Evolutionary conservation across 1,139 yeast species (phyloP).

Genomic region (Spathaspora sp.): DNA sequence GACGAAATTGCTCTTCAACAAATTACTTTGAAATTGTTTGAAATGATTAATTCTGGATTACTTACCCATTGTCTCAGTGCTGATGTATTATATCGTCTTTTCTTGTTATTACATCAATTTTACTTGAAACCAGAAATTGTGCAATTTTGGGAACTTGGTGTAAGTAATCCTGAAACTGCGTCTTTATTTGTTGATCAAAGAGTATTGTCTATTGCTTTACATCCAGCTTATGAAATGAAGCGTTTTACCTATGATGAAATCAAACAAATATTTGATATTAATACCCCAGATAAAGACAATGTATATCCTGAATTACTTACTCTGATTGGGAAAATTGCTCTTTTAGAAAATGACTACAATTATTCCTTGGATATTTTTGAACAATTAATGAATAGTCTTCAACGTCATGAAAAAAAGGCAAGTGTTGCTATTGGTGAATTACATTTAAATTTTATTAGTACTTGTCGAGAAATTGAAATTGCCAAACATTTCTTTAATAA

Average conservation of each 20-base stretch:
- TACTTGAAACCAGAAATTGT: slow-evolving; percentile 38
- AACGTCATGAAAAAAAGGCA: slow-evolving; percentile 17
- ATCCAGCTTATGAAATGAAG: slow-evolving; percentile 62
- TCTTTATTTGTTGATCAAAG: slow-evolving; percentile 45
- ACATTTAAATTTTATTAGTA: slow-evolving; percentile 79
- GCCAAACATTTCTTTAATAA: slow-evolving; percentile 75
- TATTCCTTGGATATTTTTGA: slow-evolving; percentile 44
- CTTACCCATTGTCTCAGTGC: slow-evolving; percentile 24
- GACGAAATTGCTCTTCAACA: slow-evolving; percentile 33
- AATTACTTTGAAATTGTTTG: slow-evolving; percentile 35
- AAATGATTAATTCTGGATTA: slow-evolving; percentile 33
- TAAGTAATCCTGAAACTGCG: slow-evolving; percentile 31
- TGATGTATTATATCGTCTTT: slow-evolving; percentile 32
- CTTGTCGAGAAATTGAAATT: slow-evolving; percentile 69
- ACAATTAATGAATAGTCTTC: slow-evolving; percentile 31
- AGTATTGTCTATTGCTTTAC: slow-evolving; percentile 71
- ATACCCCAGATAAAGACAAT: slow-evolving; percentile 21
- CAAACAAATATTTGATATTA: slow-evolving; percentile 35
- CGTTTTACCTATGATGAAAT: slow-evolving; percentile 62
- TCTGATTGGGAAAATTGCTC: slow-evolving; percentile 43
- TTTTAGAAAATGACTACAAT: slow-evolving; percentile 39
- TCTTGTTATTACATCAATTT: slow-evolving; percentile 16
- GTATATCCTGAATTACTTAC: slow-evolving; percentile 30
- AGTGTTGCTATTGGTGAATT: slow-evolving; percentile 49
- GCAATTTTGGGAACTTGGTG: slow-evolving; percentile 45